Evolutionary conservation across 108 stramenopile species (phyloP), one percentile per base, ranked within the genome.

Genomic region (Cyclostephanos tholiformis): DNA sequence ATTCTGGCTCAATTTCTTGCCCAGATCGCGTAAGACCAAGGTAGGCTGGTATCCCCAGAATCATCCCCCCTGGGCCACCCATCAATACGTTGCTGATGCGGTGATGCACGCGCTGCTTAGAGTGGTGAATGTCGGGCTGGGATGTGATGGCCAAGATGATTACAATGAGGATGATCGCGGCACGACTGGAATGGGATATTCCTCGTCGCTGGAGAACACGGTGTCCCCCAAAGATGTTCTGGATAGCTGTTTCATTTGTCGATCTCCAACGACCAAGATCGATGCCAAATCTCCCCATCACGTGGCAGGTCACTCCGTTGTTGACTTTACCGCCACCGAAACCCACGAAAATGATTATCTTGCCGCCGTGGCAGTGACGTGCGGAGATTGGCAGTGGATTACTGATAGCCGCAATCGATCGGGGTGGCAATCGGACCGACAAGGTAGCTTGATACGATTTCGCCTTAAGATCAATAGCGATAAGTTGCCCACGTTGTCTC

Each of bases 381-480:
- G 74, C 39, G 74, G 74, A 9, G 74, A 75, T 69, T 75, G 74
- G 74, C 29, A 50, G 49, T 75, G 74, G 74, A 51, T 69, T 8
- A 75, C 74, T 16, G 74, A 75, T 25, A 59, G 59, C 20, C 39
- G 74, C 10, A 69, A 62, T 6, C 68, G 74, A 50, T 75, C 74
- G 12, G 74, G 74, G 44, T 75, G 74, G 74, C 74, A 75, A 70
- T 66, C 64, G 14, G 74, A 75, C 35, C 30, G 30, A 61, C 35
- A 25, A 11, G 74, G 68, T 16, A 75, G 74, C 59, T 23, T 75
- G 0, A 69, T 73, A 11, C 50, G 63, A 41, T 73, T 73, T 30
- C 63, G 72, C n/a, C 36, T 73, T 11, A 65, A 52, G 26, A 43
- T 73, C 8, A 44, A 26, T 51, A 56, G 23, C 13, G 17, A 39